Base-by-base conservation (phyloP, 495 filamentous ascomycete genomes). In the Filosporella fistucella region DNA sequence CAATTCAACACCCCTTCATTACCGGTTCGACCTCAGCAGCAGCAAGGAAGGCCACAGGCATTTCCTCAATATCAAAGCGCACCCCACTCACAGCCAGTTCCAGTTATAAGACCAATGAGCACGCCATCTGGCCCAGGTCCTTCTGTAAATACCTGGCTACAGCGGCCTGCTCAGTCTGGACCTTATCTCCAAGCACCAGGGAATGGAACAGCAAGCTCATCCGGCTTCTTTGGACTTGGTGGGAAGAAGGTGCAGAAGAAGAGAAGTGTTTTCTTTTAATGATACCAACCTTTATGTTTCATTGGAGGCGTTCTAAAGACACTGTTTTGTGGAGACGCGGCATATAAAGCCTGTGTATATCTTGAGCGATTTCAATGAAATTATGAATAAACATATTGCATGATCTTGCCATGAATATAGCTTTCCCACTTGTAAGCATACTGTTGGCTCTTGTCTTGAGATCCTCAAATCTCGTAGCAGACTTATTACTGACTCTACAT, bases 191-290 rank as follows among this genome's bases (percentile, higher is more conserved):
- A 56, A 23, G 16, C 57, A 3, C 47, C 52, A 26, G 57, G 53
- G 2, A 30, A 54, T 28, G 56, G 54, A 39, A 39, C 48, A 18
- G 57, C 55, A 6, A 53, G 51, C 21, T 52, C 44, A n/a, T 54
- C 52, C 24, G 54, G 58, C 21, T 57, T 62, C 33, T 62, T 64
- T 54, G 49, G 61, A 37, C 44, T 52, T 45, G 47, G 36, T 35
- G 45, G 50, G 42, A 68, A 43, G 64, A 66, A 58, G 58, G 48
- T 71, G 37, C 49, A 65, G 53, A 74, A 69, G 64, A 74, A 72
- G 60, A 60, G 61, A 54, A 71, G 69, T 52, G 63, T 67, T 57
- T 57, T 58, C 45, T 70, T 67, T 61, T 68, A 55, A n/a, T n/a
- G n/a, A n/a, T n/a, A n/a, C n/a, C n/a, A n/a, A n/a, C n/a, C n/a